These are phyloP conservation scores for Peziza echinospora DNA, from an alignment of 495 filamentous ascomycete species.

Conservation along the genomic window DNA sequence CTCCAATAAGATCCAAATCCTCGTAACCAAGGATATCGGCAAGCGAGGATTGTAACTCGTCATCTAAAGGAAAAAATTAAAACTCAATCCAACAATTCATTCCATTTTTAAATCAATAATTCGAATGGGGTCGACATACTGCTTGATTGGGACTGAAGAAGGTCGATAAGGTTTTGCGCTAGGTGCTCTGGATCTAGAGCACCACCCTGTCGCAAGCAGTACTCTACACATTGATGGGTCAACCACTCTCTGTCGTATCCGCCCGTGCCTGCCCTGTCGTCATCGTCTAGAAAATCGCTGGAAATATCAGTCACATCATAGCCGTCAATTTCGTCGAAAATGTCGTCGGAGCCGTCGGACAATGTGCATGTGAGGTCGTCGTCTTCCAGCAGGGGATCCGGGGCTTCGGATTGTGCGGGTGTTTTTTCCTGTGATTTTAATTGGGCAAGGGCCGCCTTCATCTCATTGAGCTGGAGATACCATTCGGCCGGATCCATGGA, in stretches of 20 bases:
- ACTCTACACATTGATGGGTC: constrained; percentile 12
- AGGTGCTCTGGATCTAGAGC: constrained; percentile 5
- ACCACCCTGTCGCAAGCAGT: constrained; percentile 16
- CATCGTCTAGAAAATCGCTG: constrained; percentile 37
- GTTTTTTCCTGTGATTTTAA: neutral
- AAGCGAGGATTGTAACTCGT: constrained; percentile 71
- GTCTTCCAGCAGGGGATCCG: constrained; percentile 2
- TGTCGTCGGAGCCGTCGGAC: constrained; percentile 10
- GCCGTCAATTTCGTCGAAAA: constrained; percentile 8
- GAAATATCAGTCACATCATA: constrained; percentile 14
- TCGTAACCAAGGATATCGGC: constrained; percentile 82
- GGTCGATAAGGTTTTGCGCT: constrained; percentile 20
- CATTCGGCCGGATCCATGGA: too few relatives aligned
- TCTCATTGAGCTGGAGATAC: neutral
- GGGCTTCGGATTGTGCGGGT: neutral
- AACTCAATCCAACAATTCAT: constrained; percentile 42
- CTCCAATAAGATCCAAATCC: constrained; percentile 72
- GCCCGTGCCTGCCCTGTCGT: constrained; percentile 35
- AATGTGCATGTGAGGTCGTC: constrained; percentile 7
- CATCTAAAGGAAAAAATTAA: constrained; percentile 35
- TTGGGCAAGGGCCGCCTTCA: neutral
- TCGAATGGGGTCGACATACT: constrained; percentile 39
- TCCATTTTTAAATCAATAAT: constrained; percentile 43
- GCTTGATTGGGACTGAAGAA: constrained; percentile 40
- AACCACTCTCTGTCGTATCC: constrained; percentile 63